These are phyloP conservation scores for Chloromonas sp. DNA, from an alignment of 163 green algal genomes.

Conservation along the genomic window DNA sequence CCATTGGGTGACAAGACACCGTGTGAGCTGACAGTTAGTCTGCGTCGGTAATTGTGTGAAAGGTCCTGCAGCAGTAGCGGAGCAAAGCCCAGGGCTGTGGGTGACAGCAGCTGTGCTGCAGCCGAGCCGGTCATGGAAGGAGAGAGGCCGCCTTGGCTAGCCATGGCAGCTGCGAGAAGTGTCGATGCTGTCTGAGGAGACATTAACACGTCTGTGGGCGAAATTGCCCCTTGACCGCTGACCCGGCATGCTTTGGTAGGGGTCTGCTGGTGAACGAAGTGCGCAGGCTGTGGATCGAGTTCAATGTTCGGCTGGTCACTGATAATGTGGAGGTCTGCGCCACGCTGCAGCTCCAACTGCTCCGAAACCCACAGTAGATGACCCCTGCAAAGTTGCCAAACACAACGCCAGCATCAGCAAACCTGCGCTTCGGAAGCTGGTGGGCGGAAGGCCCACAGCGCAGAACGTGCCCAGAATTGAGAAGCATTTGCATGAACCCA, in stretches of 20 bases:
- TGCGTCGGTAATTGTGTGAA: not conserved
- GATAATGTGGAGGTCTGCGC: slow-evolving; percentile 1
- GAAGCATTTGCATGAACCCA: not conserved
- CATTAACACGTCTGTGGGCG: slow-evolving; percentile 1
- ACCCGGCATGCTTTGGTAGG: not conserved
- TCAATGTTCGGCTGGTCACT: not conserved
- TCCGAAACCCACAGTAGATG: not conserved
- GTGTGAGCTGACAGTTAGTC: too few relatives aligned
- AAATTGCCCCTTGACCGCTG: not conserved
- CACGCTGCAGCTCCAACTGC: slow-evolving; percentile 7
- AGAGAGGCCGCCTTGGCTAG: not conserved
- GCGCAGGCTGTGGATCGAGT: not conserved
- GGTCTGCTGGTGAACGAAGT: not conserved
- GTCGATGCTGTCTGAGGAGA: not conserved
- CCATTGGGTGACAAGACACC: too few relatives aligned
- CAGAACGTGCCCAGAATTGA: not conserved
- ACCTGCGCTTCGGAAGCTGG: not conserved
- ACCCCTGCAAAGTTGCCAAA: not conserved
- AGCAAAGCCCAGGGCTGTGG: not conserved
- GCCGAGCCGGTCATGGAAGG: not conserved
- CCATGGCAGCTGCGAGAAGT: not conserved
- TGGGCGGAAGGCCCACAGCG: not conserved
- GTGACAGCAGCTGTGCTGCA: slow-evolving; percentile 4
- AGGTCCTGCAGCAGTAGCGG: not conserved
- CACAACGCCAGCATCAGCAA: not conserved